Evolutionary conservation across 2,329 filamentous ascomycete species (phyloP), one percentile per base, ranked within the genome.

Genomic region (Ophiostoma quercus): DNA sequence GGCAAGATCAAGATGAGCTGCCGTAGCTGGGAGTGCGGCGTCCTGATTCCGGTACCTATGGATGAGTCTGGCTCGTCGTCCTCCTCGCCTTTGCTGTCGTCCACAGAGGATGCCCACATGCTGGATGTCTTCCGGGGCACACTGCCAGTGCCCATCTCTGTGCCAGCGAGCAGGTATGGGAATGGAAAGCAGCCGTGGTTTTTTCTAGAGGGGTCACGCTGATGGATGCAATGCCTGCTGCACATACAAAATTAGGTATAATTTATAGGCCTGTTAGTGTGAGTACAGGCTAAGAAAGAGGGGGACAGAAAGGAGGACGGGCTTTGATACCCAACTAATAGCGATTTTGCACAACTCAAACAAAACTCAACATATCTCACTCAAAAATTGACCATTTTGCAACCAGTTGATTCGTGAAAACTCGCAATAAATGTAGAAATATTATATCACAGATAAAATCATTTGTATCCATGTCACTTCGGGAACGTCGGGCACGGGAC

Each of bases 21-120:
- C 78, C 88, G 91, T 69, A 99, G 98, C 78, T 98, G 94, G 94
- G 95, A 98, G 80, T 97, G 93, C 76, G 95, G 95, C 47, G 91
- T 99, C 1, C 75, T 98, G 32, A 77, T 97, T 57, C 88, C 89
- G 11, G 82, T 91, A 63, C 74, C 37, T 62, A 70, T 63, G 14
- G 69, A 51, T 7, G 12, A 60, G 47, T 47, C 29, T 25, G n/a
- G 19, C 32, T 12, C 57, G 5, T 16, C 25, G 57, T 62, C 57
- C 3, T 11, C 51, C 12, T 62, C 57, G 4, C 5, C 57, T 14
- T 34, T 16, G 29, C 3, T 54, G 39, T 54, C 67, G 41, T 7
- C 34, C 2, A 67, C 22, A 9, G 68, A 67, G 54, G 67, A 34
- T 5, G 25, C 32, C 0, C 34, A 54, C 19, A 72, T 73, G 68